Evolutionary conservation across 805 yeast species (phyloP).

Genomic region (Ogataea trehaloabstinens): DNA sequence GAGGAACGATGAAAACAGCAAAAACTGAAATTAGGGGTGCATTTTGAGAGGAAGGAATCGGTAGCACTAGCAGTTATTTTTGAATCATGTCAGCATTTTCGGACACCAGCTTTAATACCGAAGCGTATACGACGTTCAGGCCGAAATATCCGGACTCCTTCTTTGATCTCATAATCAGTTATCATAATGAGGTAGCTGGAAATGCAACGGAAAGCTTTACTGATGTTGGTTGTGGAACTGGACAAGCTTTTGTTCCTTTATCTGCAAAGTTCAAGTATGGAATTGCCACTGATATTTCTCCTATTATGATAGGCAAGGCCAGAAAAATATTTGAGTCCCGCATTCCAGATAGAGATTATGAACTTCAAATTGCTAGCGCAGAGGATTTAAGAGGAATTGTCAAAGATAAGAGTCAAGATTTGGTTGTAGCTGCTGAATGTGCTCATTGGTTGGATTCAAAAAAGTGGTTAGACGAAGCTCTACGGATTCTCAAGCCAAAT

Average conservation of each 20-base stretch:
- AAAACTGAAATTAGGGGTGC: no score
- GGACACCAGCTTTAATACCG: constrained; percentile 47
- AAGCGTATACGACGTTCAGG: constrained; percentile 54
- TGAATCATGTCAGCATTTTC: constrained; percentile 62
- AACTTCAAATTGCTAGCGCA: constrained; percentile 19
- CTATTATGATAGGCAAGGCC: constrained; percentile 47
- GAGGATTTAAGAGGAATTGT: constrained; percentile 21
- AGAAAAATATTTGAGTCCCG: constrained; percentile 8
- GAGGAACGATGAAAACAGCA: no score
- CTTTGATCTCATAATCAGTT: constrained; percentile 39
- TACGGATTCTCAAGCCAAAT: constrained; percentile 36
- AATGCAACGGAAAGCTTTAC: constrained; percentile 36
- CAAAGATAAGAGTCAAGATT: constrained; percentile 41
- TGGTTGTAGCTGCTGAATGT: constrained; percentile 79
- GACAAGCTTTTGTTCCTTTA: constrained; percentile 47
- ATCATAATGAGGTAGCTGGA: constrained; percentile 19
- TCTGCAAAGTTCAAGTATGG: constrained; percentile 36
- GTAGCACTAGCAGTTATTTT: no score
- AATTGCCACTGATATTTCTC: constrained; percentile 46
- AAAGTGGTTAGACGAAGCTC: constrained; percentile 30
- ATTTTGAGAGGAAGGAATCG: no score
- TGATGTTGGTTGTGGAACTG: constrained; percentile 64
- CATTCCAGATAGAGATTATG: neutral
- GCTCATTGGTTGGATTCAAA: constrained; percentile 69
- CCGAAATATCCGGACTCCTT: constrained; percentile 63